Percentiles rank a stretch among this genome's conserved stretches.
These are phyloP conservation scores for Filosporella fistucella DNA, from an alignment of 495 filamentous ascomycete species.

Conservation along the genomic window DNA sequence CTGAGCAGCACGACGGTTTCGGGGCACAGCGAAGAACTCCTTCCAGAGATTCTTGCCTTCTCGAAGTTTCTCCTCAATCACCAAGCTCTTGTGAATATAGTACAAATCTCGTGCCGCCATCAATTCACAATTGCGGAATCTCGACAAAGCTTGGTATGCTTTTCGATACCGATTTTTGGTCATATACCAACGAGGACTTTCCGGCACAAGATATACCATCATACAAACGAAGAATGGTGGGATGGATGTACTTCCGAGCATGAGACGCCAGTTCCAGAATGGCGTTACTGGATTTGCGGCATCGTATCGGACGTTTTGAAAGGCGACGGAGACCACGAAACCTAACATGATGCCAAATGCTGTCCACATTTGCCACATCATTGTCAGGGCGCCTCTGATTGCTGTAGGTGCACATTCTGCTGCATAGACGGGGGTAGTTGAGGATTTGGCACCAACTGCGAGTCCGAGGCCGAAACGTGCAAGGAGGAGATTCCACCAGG, in stretches of 20 bases:
- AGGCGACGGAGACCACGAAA: background rate
- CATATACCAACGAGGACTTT: constrained; percentile 59
- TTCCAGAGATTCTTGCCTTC: constrained; percentile 57
- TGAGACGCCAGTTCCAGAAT: constrained; percentile 37
- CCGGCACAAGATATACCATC: constrained; percentile 68
- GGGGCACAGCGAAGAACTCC: constrained; percentile 67
- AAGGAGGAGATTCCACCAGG: constrained; percentile 69
- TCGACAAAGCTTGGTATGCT: constrained; percentile 50
- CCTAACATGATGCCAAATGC: constrained; percentile 8
- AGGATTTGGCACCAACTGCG: constrained; percentile 77
- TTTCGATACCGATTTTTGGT: constrained; percentile 54
- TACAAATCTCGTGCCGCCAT: constrained; percentile 81
- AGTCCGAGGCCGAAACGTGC: constrained; percentile 69
- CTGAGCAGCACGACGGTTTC: constrained; percentile 72
- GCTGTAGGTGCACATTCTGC: constrained; percentile 71
- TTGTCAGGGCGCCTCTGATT: constrained; percentile 75
- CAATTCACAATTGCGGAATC: constrained; percentile 44
- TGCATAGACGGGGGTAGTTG: constrained; percentile 67
- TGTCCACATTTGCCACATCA: constrained; percentile 83
- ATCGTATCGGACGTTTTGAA: background rate
- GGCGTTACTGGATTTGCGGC: background rate
- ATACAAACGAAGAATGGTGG: constrained; percentile 61
- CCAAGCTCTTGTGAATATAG: constrained; percentile 70
- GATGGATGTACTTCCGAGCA: constrained; percentile 67
- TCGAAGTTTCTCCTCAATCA: constrained; percentile 58